phyloP scores from a whole-genome alignment of 2,329 filamentous ascomycete genomes.

The Cordyceps javanica region DNA sequence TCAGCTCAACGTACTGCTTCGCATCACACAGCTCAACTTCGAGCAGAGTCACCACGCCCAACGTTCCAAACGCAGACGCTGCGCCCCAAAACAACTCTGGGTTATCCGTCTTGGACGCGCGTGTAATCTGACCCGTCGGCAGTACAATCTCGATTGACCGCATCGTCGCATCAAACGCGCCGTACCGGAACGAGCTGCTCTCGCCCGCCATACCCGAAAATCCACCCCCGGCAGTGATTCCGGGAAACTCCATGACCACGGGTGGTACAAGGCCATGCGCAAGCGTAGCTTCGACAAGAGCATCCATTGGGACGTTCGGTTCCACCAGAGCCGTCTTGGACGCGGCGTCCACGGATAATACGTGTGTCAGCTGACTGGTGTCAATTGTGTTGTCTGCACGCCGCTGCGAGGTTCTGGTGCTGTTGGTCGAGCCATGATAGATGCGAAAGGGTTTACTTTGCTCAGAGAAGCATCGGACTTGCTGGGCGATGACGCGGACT shows the following conservation, averaged over 20 bases:
- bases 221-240: constrained; percentile 64
- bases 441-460: constrained; percentile 58
- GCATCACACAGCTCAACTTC: constrained; percentile 54
- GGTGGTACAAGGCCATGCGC: constrained; percentile 52
- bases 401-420: constrained; percentile 54
- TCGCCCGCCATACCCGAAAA: constrained; percentile 63
- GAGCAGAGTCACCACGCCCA: constrained; percentile 60
- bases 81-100: constrained; percentile 59
- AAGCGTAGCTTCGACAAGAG: constrained; percentile 52
- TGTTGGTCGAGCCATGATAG: constrained; percentile 72
- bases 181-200: constrained; percentile 61
- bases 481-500: constrained; percentile 37
- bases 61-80: constrained; percentile 58
- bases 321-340: constrained; percentile 57
- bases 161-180: constrained; percentile 58
- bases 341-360: constrained; percentile 52
- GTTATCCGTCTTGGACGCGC: constrained; percentile 46
- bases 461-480: constrained; percentile 38
- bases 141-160: constrained; percentile 60
- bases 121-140: constrained; percentile 50
- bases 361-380: constrained; percentile 56
- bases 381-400: constrained; percentile 54
- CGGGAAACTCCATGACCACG: constrained; percentile 66
- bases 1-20: constrained; percentile 49
- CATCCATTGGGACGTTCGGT: constrained; percentile 65